Base-by-base conservation (phyloP, 768 basidiomycete genomes). In the Daedaleopsis nitida region DNA sequence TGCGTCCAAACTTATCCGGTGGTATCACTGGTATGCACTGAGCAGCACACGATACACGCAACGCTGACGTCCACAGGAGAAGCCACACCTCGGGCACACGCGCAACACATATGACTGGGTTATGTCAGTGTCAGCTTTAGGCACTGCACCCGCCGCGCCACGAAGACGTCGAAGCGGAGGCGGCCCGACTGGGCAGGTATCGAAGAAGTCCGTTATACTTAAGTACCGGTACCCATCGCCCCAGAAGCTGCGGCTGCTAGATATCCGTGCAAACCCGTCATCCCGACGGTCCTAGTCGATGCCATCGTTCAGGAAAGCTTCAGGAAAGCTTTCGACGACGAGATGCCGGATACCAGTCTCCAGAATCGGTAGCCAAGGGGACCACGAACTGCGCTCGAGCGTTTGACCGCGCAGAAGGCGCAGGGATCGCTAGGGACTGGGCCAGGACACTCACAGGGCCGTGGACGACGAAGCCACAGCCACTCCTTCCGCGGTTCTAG, bases 391-490 rank as follows among this genome's bases (percentile, higher is more conserved):
- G 47, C 11, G 38, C 53, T 38, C 27, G 52, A 21, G 19, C 48
- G 54, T 51, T 24, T 53, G 11, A 45, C 39, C 39, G 39, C 39
- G 13, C 17, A 42, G 37, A 38, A 38, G 14, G 37, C 14, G 14
- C 37, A 8, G 37, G 8, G 14, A 14, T 38, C 37, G 37, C 37
- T n/a, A n/a, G 27, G 27, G 27, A 32, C 4, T 32, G 27, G 27
- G 27, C 27, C 4, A 32, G 37, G 17, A 34, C 12, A 57, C 35
- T 57, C 55, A 55, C 55, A 39, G 50, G 42, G 35, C 51, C 55
- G 60, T 57, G 60, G 35, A 57, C 35, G 35, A 45, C 32, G 55
- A 47, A 49, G 43, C 60, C 60, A 62, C 60, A 52, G 60, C 55
- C 60, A 57, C 55, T 42, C 11, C 38, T 44, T 55, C 60, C 37